phyloP scores from a whole-genome alignment of 2,329 filamentous ascomycete species.

The Apiospora pterosperma region DNA sequence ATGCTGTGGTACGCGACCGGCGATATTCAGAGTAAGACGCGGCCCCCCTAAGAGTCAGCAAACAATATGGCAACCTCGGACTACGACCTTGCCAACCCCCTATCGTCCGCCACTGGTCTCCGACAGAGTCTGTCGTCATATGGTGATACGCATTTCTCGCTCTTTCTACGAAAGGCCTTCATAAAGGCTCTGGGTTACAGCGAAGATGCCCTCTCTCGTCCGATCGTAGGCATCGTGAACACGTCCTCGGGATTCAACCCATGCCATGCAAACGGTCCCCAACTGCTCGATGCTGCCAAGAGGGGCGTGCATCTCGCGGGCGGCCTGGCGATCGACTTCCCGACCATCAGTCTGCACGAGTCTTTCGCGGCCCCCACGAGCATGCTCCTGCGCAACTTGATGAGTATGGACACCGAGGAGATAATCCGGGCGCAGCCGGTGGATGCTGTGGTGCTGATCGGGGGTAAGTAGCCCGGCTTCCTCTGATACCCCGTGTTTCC shows the following conservation, averaged over 20 bases:
- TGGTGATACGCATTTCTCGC: slow-evolving; percentile 70
- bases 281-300: slow-evolving; percentile 68
- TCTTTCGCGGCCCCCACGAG: slow-evolving; percentile 67
- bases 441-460: slow-evolving; percentile 65
- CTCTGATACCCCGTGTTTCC: neutral
- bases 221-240: slow-evolving; percentile 73
- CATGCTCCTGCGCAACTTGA: slow-evolving; percentile 72
- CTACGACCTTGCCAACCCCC: slow-evolving; percentile 56
- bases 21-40: neutral
- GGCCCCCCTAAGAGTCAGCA: neutral
- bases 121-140: slow-evolving; percentile 65
- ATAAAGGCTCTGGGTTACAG: slow-evolving; percentile 74
- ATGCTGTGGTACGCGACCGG: neutral
- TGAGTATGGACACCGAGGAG: slow-evolving; percentile 79
- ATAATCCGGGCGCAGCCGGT: slow-evolving; percentile 72
- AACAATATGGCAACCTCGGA: slow-evolving; percentile 36
- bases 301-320: slow-evolving; percentile 65
- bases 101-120: slow-evolving; percentile 49
- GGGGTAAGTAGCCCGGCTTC: slow-evolving; percentile 43
- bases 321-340: slow-evolving; percentile 68
- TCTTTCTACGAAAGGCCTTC: slow-evolving; percentile 73
- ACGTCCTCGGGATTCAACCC: slow-evolving; percentile 72
- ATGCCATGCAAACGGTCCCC: slow-evolving; percentile 69
- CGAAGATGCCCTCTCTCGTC: slow-evolving; percentile 66
- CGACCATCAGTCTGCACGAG: slow-evolving; percentile 70